Conservation (phyloP, 2,329 filamentous ascomycete species). For the Cercospora canescens region DNA sequence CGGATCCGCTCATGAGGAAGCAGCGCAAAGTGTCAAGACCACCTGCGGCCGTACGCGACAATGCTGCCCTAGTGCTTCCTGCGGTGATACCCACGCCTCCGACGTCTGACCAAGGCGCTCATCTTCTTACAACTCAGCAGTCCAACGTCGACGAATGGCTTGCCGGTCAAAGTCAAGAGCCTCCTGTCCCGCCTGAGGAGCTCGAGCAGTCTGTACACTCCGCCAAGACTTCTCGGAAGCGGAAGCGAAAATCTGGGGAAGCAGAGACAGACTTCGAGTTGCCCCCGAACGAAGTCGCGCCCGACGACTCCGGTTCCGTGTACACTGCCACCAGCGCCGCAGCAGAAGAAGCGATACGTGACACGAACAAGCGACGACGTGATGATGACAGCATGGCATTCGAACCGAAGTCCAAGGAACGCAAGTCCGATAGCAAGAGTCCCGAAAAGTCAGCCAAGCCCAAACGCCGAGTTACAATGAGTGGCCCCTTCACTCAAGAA, state of each 20-base stretch:
- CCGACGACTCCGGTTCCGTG: constrained; percentile 7
- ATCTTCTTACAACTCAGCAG: not conserved
- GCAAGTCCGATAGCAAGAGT: not conserved
- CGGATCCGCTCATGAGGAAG: not conserved
- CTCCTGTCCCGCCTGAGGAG: constrained; percentile 11
- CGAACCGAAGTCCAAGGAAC: constrained; percentile 4
- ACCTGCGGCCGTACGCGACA: not conserved
- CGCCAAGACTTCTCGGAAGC: constrained; percentile 16
- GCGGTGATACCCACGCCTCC: constrained; percentile 11
- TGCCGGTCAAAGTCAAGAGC: constrained; percentile 12
- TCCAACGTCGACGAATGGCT: constrained; percentile 11
- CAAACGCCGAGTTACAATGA: constrained; percentile 7
- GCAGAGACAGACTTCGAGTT: constrained; percentile 20
- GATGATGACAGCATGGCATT: not conserved
- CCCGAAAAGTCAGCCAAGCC: not conserved
- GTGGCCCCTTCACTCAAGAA: constrained; percentile 18
- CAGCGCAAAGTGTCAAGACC: constrained; percentile 1
- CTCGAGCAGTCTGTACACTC: not conserved
- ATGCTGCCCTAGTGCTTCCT: not conserved
- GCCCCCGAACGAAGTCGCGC: constrained; percentile 5
- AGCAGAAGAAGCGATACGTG: constrained; percentile 7
- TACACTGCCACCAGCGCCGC: constrained; percentile 1
- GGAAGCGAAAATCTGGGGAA: constrained; percentile 17
- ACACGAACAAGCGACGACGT: not conserved
- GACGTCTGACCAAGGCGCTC: constrained; percentile 5